Conservation (phyloP, 495 filamentous ascomycete genomes). For the Aspergillus sparsus region DNA sequence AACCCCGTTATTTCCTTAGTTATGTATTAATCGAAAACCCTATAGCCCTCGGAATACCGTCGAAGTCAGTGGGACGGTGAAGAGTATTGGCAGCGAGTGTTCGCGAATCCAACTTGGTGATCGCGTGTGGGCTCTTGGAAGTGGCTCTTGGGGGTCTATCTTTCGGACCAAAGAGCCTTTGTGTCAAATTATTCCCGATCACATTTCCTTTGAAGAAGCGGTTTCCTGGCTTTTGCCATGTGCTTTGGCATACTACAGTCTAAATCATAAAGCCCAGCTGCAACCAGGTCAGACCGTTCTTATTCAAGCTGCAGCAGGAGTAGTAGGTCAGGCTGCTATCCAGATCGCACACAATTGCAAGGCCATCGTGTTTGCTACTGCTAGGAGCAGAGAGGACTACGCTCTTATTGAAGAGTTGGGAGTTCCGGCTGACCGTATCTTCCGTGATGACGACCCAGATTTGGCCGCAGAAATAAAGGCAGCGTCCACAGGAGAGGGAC, state of each 20-base stretch:
- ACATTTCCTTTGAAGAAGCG: background rate
- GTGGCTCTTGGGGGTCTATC: background rate
- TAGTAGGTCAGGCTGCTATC: background rate
- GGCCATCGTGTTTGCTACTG: background rate
- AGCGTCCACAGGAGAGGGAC: background rate
- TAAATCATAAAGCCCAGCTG: background rate
- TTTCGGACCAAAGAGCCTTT: background rate
- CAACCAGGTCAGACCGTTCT: conserved; percentile 1
- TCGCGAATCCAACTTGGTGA: background rate
- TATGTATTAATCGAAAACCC: background rate
- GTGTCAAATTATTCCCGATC: background rate
- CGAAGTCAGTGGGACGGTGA: background rate
- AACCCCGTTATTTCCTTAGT: background rate
- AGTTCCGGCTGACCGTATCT: background rate
- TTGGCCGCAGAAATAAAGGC: background rate
- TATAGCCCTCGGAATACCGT: background rate
- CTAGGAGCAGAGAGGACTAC: background rate
- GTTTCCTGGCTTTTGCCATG: background rate
- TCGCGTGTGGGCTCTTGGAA: background rate
- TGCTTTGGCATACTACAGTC: background rate
- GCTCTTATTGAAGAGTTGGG: background rate
- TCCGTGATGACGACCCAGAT: background rate
- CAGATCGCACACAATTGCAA: background rate
- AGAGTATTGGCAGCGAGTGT: background rate
- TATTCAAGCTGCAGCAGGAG: background rate